Percentiles rank a stretch among this genome's conserved stretches.
Evolutionary conservation across 495 filamentous ascomycete species (phyloP).

Genomic region (Evernia prunastri): DNA sequence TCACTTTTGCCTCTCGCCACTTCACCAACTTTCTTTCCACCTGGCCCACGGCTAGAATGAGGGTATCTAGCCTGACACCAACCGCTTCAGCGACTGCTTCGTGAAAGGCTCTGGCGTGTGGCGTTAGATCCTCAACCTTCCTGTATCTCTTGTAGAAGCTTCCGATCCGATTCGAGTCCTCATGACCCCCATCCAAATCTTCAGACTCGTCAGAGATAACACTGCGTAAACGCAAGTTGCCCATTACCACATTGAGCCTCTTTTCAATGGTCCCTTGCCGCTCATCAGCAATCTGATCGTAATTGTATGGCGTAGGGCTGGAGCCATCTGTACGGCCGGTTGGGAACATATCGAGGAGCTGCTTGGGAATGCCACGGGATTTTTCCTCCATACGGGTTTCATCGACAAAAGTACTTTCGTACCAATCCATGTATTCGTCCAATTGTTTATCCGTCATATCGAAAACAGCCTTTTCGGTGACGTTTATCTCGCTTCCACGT

Average conservation of each 20-base stretch:
- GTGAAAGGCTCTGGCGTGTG: conserved; percentile 49
- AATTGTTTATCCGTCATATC: conserved; percentile 60
- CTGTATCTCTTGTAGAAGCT: conserved; percentile 53
- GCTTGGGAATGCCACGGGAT: conserved; percentile 27
- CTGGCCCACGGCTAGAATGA: conserved; percentile 43
- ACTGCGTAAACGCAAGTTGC: conserved; percentile 29
- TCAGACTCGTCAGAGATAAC: conserved; percentile 26
- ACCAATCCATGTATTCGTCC: conserved; percentile 85
- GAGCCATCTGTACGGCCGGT: conserved; percentile 26
- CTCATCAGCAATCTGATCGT: conserved; percentile 26
- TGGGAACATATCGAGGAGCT: conserved; percentile 49
- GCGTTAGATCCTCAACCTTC: conserved; percentile 49
- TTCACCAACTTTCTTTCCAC: conserved; percentile 41
- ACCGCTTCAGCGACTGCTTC: conserved; percentile 45
- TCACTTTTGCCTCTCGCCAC: conserved; percentile 33
- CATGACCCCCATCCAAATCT: conserved; percentile 11
- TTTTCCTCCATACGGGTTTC: conserved; percentile 27
- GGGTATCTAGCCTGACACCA: conserved; percentile 41
- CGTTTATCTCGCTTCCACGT: conserved; percentile 40
- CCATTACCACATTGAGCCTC: conserved; percentile 38
- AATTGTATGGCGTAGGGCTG: conserved; percentile 14
- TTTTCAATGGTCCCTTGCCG: conserved; percentile 26
- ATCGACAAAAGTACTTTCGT: conserved; percentile 65
- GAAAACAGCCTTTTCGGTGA: conserved; percentile 63
- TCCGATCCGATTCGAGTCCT: conserved; percentile 41